These are phyloP conservation scores for Phytophthora uliginosa DNA, from an alignment of 352 stramenopile species.

Conservation along the genomic window DNA sequence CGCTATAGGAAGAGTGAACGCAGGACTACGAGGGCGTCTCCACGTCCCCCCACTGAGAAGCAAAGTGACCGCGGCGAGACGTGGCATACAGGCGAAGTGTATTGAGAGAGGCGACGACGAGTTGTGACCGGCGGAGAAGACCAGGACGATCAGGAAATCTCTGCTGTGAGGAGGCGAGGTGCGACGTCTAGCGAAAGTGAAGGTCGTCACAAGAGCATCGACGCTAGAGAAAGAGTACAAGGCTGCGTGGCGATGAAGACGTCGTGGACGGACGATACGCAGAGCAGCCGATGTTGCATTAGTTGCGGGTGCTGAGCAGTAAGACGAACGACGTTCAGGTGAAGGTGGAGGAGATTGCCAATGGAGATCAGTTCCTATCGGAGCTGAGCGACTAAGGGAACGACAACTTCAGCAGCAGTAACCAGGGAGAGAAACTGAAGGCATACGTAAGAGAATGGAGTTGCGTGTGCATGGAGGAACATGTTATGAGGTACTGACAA, in stretches of 20 bases:
- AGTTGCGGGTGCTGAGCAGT: slow-evolving; percentile 43
- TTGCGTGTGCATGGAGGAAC: not conserved
- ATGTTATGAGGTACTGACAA: not conserved
- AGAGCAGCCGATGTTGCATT: slow-evolving; percentile 45
- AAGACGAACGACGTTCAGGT: slow-evolving; percentile 37
- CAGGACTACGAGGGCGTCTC: slow-evolving; percentile 21
- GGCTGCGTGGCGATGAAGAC: slow-evolving; percentile 51
- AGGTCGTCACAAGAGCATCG: slow-evolving; percentile 30
- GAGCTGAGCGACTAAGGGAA: slow-evolving; percentile 36
- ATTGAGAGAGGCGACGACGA: slow-evolving; percentile 26
- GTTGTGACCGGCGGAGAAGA: not conserved
- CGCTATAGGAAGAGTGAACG: slow-evolving; percentile 50
- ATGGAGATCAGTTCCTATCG: slow-evolving; percentile 51
- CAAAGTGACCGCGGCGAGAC: slow-evolving; percentile 52
- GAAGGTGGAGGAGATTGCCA: slow-evolving; percentile 56
- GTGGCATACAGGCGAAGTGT: slow-evolving; percentile 61
- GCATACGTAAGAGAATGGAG: slow-evolving; percentile 48
- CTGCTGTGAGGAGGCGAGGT: slow-evolving; percentile 41
- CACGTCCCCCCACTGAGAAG: slow-evolving; percentile 39
- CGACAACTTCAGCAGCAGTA: not conserved
- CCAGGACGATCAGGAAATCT: slow-evolving; percentile 41
- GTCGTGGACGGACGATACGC: slow-evolving; percentile 35
- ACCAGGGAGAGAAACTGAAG: slow-evolving; percentile 30
- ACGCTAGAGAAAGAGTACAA: slow-evolving; percentile 66
- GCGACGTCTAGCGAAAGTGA: not conserved